Evolutionary conservation across 345 rosid genomes (phyloP), one percentile per base, ranked within the genome.

Genomic region (Cochlearia excelsa): DNA sequence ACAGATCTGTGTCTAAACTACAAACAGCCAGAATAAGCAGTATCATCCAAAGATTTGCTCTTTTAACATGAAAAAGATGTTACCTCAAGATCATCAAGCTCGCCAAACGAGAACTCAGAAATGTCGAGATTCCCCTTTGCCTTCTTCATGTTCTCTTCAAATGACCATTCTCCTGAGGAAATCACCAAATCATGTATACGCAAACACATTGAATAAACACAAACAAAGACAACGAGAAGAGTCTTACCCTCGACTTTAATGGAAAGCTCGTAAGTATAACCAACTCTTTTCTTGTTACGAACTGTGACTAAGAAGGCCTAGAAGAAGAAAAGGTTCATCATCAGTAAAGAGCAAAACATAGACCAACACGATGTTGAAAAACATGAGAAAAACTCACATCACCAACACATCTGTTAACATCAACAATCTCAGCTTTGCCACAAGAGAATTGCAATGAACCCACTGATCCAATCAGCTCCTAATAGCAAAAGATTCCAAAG

Each of bases 31-130:
- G 35, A 27, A 46, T 9, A 23, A 61, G 46, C 11, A 11, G 38
- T 28, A 16, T 54, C 47, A 5, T 11, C 54, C 9, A 31, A 28
- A 46, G 39, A 65, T 39, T 27, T 28, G 46, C 37, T 16, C 9
- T 4, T 38, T 29, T 30, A 38, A 35, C 2, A 7, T 34, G 40
- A 37, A 31, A 11, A 41, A 11, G 37, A 54, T 4, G 56, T 37
- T 76, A 92, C 98, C 98, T 92, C 82, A 66, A 92, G 80, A 61
- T 88, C 98, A 71, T 86, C 90, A 34, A 88, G 88, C 77, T 92
- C 98, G 3, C 96, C 98, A 16, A 77, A 86, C 4, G 98, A 92
- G 68, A 92, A 88, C 75, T 92, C 98, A 0, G 84, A 76, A 48
- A 92, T 72, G 66, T 88, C 87, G 16, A 92, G 74, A 57, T 78